phyloP scores from a whole-genome alignment of 2,329 filamentous ascomycete genomes.

The Alternaria gaisen region DNA sequence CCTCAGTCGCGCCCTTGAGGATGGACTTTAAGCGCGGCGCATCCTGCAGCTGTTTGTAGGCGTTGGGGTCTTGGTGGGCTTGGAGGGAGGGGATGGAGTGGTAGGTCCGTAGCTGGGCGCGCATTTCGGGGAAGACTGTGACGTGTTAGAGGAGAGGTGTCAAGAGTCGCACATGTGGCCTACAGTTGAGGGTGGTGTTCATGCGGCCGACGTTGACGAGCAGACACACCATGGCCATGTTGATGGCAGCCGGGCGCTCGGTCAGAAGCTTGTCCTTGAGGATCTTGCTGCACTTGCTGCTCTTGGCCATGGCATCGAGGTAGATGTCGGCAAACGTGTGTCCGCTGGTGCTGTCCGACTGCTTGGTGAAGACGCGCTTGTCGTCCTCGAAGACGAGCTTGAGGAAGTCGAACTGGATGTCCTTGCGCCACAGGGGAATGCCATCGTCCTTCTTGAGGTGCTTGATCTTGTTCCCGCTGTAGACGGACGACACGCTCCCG shows the following conservation, averaged over 20 bases:
- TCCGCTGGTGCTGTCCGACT: slow-evolving; percentile 81
- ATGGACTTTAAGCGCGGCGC: slow-evolving; percentile 96
- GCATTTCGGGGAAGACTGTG: slow-evolving; percentile 97
- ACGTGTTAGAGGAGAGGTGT: slow-evolving; percentile 2
- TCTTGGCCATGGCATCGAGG: slow-evolving; percentile 97
- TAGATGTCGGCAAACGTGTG: slow-evolving; percentile 90
- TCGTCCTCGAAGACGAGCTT: slow-evolving; percentile 81
- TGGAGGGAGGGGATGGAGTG: slow-evolving; percentile 97
- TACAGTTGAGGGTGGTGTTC: slow-evolving; percentile 99
- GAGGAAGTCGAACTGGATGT: slow-evolving; percentile 90
- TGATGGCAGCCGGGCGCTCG: slow-evolving; percentile 89
- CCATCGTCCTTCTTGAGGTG: slow-evolving; percentile 91
- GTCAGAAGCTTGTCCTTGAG: slow-evolving; percentile 94
- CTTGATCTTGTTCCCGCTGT: slow-evolving; percentile 78
- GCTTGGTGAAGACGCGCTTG: slow-evolving; percentile 84
- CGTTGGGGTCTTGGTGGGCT: slow-evolving; percentile 91
- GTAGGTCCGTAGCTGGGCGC: slow-evolving; percentile 95
- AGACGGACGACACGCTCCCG: slow-evolving; percentile 71
- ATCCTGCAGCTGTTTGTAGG: slow-evolving; percentile 98
- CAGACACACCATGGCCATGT: slow-evolving; percentile 99
- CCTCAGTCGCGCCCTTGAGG: slow-evolving; percentile 93
- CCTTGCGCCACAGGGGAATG: slow-evolving; percentile 83
- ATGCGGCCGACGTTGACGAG: slow-evolving; percentile 97
- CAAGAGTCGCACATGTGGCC: slow-evolving; percentile 37
- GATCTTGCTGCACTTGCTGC: slow-evolving; percentile 99